A percentile compares a stretch with the other conserved stretches of the same genome.
Conservation (phyloP, 1,139 yeast genomes). For the Yamadazyma triangularis region DNA sequence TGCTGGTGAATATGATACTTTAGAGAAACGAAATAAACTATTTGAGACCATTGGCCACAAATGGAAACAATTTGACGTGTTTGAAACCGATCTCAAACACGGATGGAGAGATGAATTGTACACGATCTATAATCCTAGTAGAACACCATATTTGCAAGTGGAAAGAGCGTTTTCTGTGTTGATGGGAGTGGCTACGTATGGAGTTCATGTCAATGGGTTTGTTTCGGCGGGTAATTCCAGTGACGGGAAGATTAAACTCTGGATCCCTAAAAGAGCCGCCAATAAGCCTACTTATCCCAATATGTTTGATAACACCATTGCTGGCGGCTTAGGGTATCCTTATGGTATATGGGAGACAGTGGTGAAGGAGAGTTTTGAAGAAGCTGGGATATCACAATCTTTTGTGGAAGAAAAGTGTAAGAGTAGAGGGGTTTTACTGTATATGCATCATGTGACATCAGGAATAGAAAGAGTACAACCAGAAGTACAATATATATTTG, state of each 20-base stretch:
- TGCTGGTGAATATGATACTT: constrained; percentile 29
- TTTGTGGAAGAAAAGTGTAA: constrained; percentile 44
- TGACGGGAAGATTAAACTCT: constrained; percentile 50
- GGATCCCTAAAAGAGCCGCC: constrained; percentile 81
- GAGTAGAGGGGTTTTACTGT: constrained; percentile 66
- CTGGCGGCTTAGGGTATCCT: constrained; percentile 91
- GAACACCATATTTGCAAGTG: constrained; percentile 55
- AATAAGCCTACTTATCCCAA: constrained; percentile 86
- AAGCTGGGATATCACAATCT: constrained; percentile 67
- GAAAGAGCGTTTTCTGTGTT: constrained; percentile 82
- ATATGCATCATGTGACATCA: constrained; percentile 46
- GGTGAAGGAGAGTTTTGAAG: constrained; percentile 83
- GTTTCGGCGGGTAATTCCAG: constrained; percentile 36
- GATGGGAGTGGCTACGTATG: constrained; percentile 84
- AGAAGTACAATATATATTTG: constrained; percentile 80
- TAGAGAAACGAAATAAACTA: constrained; percentile 43
- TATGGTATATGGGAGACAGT: constrained; percentile 72
- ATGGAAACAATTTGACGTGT: constrained; percentile 36
- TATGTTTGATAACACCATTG: constrained; percentile 88
- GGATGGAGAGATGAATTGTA: constrained; percentile 93
- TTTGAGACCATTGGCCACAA: constrained; percentile 39
- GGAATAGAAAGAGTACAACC: constrained; percentile 67
- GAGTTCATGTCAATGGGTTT: constrained; percentile 83
- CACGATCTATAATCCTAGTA: constrained; percentile 56
- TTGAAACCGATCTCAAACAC: constrained; percentile 38